Evolutionary conservation across 805 yeast genomes (phyloP).

Genomic region (Lachancea nothofagi): DNA sequence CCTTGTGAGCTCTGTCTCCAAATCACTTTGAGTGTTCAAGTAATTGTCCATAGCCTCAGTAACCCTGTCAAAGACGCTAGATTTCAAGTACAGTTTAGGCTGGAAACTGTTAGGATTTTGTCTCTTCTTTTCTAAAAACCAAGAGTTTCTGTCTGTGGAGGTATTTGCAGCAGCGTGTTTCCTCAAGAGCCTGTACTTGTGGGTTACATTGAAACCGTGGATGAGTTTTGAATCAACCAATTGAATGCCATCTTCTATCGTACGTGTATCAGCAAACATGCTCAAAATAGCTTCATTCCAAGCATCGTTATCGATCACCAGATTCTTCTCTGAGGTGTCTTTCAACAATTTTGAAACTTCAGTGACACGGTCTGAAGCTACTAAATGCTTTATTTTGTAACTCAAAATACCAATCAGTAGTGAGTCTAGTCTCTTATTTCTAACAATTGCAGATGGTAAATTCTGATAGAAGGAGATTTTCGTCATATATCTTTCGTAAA

Average conservation of each 20-base stretch:
- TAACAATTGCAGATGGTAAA: conserved; percentile 20
- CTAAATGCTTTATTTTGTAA: conserved; percentile 22
- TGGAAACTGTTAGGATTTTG: conserved; percentile 16
- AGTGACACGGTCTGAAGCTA: conserved; percentile 13
- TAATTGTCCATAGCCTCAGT: conserved; percentile 24
- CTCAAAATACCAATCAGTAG: conserved; percentile 21
- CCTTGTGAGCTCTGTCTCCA: conserved; percentile 13
- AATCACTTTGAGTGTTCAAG: conserved; percentile 16
- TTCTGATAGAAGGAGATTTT: conserved; percentile 18
- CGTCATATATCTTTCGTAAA: conserved; percentile 19
- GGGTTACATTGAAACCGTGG: conserved; percentile 34
- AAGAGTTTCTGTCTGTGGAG: conserved; percentile 14
- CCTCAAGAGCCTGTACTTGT: conserved; percentile 22
- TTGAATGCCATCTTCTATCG: conserved; percentile 29
- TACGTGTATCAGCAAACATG: conserved; percentile 24
- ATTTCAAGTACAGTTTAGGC: conserved; percentile 28
- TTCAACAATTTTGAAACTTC: conserved; percentile 19
- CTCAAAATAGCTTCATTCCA: conserved; percentile 31
- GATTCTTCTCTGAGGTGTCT: conserved; percentile 21
- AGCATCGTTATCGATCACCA: conserved; percentile 29
- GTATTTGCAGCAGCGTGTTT: conserved; percentile 14
- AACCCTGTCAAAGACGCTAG: conserved; percentile 15
- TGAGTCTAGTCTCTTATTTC: conserved; percentile 18
- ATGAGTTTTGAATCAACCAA: conserved; percentile 32
- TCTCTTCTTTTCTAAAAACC: conserved; percentile 21